These are phyloP conservation scores for Zychaea mexicana DNA, from an alignment of 371 early-diverging fungal species.

Conservation along the genomic window DNA sequence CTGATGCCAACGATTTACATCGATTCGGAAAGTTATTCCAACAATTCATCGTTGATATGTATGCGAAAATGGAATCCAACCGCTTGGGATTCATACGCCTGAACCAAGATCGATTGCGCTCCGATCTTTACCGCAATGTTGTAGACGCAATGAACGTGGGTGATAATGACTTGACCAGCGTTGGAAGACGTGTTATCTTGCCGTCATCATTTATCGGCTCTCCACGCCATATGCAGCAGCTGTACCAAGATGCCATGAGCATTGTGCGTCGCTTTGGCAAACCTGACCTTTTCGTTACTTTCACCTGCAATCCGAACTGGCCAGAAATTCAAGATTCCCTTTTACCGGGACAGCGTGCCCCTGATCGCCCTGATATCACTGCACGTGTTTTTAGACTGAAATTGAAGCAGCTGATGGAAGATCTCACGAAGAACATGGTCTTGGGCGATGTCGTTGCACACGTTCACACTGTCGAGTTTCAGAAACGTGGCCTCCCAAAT, in stretches of 20 bases:
- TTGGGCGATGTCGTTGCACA: slow-evolving; percentile 20
- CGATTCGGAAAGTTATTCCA: not conserved
- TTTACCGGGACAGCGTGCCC: not conserved
- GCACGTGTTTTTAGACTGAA: not conserved
- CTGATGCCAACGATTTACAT: too few species aligned
- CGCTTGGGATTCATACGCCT: not conserved
- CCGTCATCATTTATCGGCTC: not conserved
- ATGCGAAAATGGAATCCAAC: not conserved
- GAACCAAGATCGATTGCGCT: not conserved
- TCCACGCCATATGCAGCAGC: not conserved
- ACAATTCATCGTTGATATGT: not conserved
- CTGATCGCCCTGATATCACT: not conserved
- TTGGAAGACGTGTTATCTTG: not conserved
- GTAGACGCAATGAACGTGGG: not conserved
- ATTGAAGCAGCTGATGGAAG: slow-evolving; percentile 9
- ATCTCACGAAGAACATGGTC: slow-evolving; percentile 20
- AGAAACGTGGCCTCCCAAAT: slow-evolving; percentile 31
- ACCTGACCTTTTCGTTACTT: not conserved
- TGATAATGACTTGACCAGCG: not conserved
- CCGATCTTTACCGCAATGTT: not conserved
- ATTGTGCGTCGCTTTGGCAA: not conserved
- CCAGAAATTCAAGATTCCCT: not conserved
- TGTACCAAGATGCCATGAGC: not conserved
- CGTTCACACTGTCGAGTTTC: slow-evolving; percentile 19
- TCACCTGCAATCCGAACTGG: not conserved